Evolutionary conservation across 345 rosid species (phyloP).

Genomic region (Citrus trifoliata): DNA sequence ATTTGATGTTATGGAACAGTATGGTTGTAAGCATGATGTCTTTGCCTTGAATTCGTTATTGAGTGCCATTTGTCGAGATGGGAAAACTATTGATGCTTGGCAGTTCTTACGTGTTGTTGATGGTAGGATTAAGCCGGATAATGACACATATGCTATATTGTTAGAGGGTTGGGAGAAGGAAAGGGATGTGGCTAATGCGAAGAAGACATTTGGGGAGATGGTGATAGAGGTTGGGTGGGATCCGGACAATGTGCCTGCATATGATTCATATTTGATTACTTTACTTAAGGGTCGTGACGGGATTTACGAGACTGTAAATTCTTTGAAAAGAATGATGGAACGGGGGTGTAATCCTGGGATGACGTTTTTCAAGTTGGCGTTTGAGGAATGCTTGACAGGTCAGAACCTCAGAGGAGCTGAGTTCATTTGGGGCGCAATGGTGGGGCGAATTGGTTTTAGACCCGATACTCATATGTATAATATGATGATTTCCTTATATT

Average conservation of each 20-base stretch:
- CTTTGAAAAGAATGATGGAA: constrained; percentile 27
- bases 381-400: constrained; percentile 30
- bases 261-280: constrained; percentile 44
- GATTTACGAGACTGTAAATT: constrained; percentile 32
- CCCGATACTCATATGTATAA: constrained; percentile 51
- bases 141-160: constrained; percentile 50
- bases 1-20: constrained; percentile 55
- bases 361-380: constrained; percentile 34
- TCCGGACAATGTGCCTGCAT: constrained; percentile 48
- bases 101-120: constrained; percentile 37
- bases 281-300: constrained; percentile 42
- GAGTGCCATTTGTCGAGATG: constrained; percentile 66
- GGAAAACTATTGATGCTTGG: constrained; percentile 34
- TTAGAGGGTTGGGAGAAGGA: constrained; percentile 70
- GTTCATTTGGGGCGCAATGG: constrained; percentile 46
- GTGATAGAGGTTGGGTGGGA: constrained; percentile 54
- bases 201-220: constrained; percentile 42
- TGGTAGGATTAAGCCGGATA: constrained; percentile 40
- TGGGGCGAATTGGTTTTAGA: constrained; percentile 28
- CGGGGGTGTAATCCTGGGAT: constrained; percentile 44
- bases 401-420: constrained; percentile 34
- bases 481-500: constrained; percentile 44
- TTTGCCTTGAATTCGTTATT: constrained; percentile 54
- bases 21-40: constrained; percentile 38
- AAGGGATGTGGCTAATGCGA: constrained; percentile 28